phyloP scores from a whole-genome alignment of 2,329 filamentous ascomycete genomes.

The Aspergillus glaucus region DNA sequence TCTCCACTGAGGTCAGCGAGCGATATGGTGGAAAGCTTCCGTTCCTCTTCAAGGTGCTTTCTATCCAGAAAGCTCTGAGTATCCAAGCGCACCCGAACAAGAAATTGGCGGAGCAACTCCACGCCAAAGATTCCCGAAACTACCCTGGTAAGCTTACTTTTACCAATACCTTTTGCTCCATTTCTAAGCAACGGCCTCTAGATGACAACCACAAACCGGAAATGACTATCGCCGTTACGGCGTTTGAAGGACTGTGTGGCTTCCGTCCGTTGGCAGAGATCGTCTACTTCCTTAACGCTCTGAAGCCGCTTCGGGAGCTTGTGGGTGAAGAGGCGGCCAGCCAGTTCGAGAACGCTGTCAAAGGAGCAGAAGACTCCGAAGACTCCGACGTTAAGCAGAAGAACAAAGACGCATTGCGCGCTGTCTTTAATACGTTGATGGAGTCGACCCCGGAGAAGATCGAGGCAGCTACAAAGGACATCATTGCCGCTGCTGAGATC shows the following conservation, averaged over 20 bases:
- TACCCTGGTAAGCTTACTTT: conserved; percentile 57
- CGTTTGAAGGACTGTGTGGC: conserved; percentile 92
- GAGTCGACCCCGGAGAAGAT: conserved; percentile 63
- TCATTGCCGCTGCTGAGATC: conserved; percentile 64
- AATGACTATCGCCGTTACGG: conserved; percentile 96
- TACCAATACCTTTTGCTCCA: too few relatives aligned
- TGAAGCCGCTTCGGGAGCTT: conserved; percentile 59
- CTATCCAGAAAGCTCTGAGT: conserved; percentile 89
- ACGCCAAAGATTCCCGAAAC: conserved; percentile 80
- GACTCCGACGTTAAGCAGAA: conserved; percentile 40
- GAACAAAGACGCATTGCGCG: conserved; percentile 74
- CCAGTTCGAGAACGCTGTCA: conserved; percentile 51
- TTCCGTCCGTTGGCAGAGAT: conserved; percentile 87
- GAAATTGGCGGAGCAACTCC: conserved; percentile 82
- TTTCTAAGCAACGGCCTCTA: conserved; percentile 10
- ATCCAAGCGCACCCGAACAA: conserved; percentile 98
- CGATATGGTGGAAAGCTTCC: conserved; percentile 78
- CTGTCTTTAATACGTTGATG: conserved; percentile 75
- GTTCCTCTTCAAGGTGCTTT: conserved; percentile 96
- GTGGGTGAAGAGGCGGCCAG: conserved; percentile 51
- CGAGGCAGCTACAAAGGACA: conserved; percentile 57
- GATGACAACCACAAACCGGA: conserved; percentile 99
- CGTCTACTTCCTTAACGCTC: conserved; percentile 67
- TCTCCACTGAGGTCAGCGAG: conserved; percentile 65
- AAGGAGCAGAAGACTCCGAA: conserved; percentile 50